Percentiles rank a stretch among this genome's conserved stretches.
These are phyloP conservation scores for Fusarium sp. DNA, from an alignment of 2,329 filamentous ascomycete species.

Conservation along the genomic window DNA sequence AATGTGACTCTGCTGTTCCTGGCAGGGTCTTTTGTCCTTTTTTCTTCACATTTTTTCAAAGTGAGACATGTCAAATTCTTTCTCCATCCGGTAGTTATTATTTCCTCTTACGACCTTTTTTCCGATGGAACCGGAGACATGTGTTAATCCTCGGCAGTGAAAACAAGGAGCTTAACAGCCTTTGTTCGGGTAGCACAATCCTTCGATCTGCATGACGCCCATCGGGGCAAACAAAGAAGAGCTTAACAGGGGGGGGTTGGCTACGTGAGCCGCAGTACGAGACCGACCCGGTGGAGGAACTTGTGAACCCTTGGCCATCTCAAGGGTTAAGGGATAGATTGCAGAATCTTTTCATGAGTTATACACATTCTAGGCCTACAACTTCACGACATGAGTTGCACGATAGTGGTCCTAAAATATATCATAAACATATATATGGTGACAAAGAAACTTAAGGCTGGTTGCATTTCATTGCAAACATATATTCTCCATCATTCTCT, in stretches of 20 bases:
- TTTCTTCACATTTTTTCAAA: neutral
- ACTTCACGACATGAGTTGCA: neutral
- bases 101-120: neutral
- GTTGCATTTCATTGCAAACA: neutral
- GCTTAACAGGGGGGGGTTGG: neutral
- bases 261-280: neutral
- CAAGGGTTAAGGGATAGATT: no score
- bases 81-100: neutral
- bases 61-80: neutral
- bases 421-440: no score
- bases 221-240: neutral
- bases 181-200: neutral
- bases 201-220: neutral
- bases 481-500: neutral
- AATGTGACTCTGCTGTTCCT: slow-evolving; percentile 7
- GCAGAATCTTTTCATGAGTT: neutral
- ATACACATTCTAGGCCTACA: neutral
- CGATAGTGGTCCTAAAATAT: neutral
- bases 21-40: neutral
- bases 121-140: neutral
- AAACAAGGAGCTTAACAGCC: neutral
- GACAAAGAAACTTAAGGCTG: neutral
- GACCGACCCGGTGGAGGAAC: neutral
- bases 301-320: neutral
- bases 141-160: neutral